A percentile compares a stretch with the other conserved stretches of the same genome.
Evolutionary conservation across 345 rosid genomes (phyloP).

Genomic region (Salix udensis): DNA sequence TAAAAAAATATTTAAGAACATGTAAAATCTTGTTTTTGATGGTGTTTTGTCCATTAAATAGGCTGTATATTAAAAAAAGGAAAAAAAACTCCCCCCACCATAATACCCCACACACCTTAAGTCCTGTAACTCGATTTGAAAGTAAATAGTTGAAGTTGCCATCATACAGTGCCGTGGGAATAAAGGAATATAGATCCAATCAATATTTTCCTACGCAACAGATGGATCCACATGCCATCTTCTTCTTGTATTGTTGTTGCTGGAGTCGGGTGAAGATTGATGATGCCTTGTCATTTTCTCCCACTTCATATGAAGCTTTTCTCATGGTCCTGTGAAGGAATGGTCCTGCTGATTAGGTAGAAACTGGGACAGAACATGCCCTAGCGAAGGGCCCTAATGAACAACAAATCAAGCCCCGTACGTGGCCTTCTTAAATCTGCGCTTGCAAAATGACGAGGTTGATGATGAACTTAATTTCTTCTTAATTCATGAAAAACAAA

Average conservation of each 20-base stretch:
- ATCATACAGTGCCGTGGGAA: not conserved
- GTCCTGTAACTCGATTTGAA: not conserved
- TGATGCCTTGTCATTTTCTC: slow-evolving; percentile 41
- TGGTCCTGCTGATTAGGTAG: slow-evolving; percentile 18
- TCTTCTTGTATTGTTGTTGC: slow-evolving; percentile 5
- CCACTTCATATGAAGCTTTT: slow-evolving; percentile 16
- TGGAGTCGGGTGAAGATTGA: slow-evolving; percentile 12
- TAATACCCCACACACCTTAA: too few relatives aligned
- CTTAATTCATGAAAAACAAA: slow-evolving; percentile 13
- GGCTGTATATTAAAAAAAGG: too few relatives aligned
- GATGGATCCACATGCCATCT: not conserved
- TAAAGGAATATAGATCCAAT: not conserved
- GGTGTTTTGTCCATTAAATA: too few relatives aligned
- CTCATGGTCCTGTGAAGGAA: slow-evolving; percentile 20
- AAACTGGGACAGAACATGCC: slow-evolving; percentile 14
- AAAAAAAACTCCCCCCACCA: too few relatives aligned
- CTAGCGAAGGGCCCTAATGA: slow-evolving; percentile 1
- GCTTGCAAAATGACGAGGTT: not conserved
- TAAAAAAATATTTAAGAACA: too few relatives aligned
- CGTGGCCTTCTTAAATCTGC: not conserved
- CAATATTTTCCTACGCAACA: not conserved
- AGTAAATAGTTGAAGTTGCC: not conserved
- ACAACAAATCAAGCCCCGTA: slow-evolving; percentile 10
- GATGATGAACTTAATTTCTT: not conserved
- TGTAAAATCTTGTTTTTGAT: too few relatives aligned